phyloP scores from a whole-genome alignment of 257 asterid species.

The Primulina huaijiensis region DNA sequence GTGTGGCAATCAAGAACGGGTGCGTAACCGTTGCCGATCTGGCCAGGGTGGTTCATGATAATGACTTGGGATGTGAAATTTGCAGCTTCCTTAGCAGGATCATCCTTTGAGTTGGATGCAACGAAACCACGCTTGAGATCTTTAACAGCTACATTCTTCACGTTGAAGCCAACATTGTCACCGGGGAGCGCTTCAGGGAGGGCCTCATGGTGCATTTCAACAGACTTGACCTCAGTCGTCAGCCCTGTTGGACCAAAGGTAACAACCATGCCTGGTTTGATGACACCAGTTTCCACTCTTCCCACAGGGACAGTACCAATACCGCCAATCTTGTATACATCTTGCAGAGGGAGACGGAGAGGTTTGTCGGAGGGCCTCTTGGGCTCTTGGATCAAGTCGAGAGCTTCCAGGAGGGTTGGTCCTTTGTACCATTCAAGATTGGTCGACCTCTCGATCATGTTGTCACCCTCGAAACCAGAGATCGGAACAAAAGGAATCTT shows the following conservation, averaged over 20 bases:
- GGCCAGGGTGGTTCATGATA: slow-evolving; percentile 47
- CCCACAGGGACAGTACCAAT: slow-evolving; percentile 46
- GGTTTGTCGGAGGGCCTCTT: slow-evolving; percentile 46
- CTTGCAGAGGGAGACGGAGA: slow-evolving; percentile 45
- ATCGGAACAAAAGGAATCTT: slow-evolving; percentile 41
- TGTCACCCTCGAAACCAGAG: slow-evolving; percentile 44
- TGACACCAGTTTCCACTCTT: slow-evolving; percentile 37
- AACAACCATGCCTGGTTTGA: slow-evolving; percentile 37
- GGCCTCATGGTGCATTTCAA: slow-evolving; percentile 43
- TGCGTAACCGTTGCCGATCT: slow-evolving; percentile 40
- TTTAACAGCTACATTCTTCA: slow-evolving; percentile 43
- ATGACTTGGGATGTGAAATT: slow-evolving; percentile 40
- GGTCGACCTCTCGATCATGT: slow-evolving; percentile 40
- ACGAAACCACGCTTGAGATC: slow-evolving; percentile 45
- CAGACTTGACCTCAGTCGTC: slow-evolving; percentile 42
- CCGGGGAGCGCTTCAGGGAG: slow-evolving; percentile 38
- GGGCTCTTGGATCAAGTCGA: slow-evolving; percentile 36
- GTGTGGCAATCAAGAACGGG: slow-evolving; percentile 47
- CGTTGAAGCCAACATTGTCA: slow-evolving; percentile 41
- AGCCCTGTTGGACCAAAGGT: slow-evolving; percentile 40
- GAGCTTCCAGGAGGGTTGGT: slow-evolving; percentile 46
- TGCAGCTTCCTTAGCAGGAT: slow-evolving; percentile 38
- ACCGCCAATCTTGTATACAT: slow-evolving; percentile 46
- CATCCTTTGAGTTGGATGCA: slow-evolving; percentile 43
- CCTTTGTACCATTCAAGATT: slow-evolving; percentile 51